These are phyloP conservation scores for Leptosphaerulina australis DNA, from an alignment of 2,329 filamentous ascomycete genomes.

Conservation along the genomic window DNA sequence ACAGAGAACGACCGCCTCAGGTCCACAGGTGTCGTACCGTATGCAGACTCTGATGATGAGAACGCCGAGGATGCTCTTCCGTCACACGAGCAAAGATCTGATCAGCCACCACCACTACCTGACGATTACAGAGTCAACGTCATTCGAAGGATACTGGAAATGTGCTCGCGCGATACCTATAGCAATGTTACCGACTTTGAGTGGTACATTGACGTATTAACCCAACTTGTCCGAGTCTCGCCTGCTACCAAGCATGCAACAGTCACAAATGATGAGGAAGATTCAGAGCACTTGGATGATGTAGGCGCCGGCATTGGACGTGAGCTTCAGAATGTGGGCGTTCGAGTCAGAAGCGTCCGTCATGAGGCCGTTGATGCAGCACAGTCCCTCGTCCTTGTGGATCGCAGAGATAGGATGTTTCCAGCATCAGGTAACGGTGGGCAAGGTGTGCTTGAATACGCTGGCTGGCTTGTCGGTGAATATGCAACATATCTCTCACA, in stretches of 20 bases:
- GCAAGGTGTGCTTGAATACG: slow-evolving; percentile 71
- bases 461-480: slow-evolving; percentile 88
- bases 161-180: slow-evolving; percentile 91
- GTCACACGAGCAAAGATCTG: slow-evolving; percentile 56
- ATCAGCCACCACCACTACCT: slow-evolving; percentile 68
- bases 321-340: slow-evolving; percentile 87
- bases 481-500: slow-evolving; percentile 74
- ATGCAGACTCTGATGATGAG: slow-evolving; percentile 63
- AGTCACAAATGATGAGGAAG: slow-evolving; percentile 35
- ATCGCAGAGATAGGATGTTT: slow-evolving; percentile 64
- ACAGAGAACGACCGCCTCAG: slow-evolving; percentile 55
- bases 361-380: slow-evolving; percentile 81
- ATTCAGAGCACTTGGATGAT: slow-evolving; percentile 41
- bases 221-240: slow-evolving; percentile 77
- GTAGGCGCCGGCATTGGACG: slow-evolving; percentile 76
- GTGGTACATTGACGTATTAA: slow-evolving; percentile 92
- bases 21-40: slow-evolving; percentile 53
- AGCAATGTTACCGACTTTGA: slow-evolving; percentile 87
- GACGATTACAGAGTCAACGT: slow-evolving; percentile 86
- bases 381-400: slow-evolving; percentile 72
- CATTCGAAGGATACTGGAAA: slow-evolving; percentile 79
- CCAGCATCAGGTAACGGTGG: slow-evolving; percentile 58
- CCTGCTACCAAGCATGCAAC: slow-evolving; percentile 54
- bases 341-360: slow-evolving; percentile 86
- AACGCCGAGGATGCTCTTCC: slow-evolving; percentile 61